Base-by-base conservation (phyloP, 257 asterid genomes). In the Ballota nigra region DNA sequence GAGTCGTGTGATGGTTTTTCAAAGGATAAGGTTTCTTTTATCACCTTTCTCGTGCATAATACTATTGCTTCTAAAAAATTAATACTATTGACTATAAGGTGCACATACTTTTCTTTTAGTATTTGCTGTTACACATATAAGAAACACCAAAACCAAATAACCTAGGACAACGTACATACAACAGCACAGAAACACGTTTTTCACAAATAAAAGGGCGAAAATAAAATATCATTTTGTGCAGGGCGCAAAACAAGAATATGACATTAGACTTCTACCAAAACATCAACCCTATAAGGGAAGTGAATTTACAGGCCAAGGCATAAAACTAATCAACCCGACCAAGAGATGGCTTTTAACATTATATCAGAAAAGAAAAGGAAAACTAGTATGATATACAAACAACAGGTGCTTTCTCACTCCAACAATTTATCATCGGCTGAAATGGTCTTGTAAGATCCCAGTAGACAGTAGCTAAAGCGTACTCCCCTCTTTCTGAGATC, bases 341-440 rank as follows among this genome's bases (percentile, higher is more conserved):
- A 70, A 70, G 28, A 61, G 29, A 59, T 47, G 55, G 16, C 33
- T 23, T 40, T 16, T 3, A 58, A 40, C 49, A 64, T 24, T 63
- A 63, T n/a, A 38, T 9, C n/a, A 22, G 43, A 36, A 36, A 36
- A 36, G 11, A 33, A 24, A 70, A 43, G 40, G 70, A 53, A 63
- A 63, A 62, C 41, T 62, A 36, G 59, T 53, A 55, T 62, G 76
- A 62, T 62, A 62, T 51, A 72, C 76, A 72, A 63, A 72, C 53
- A 61, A 47, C 77, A 63, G 20, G 63, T 51, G 76, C 76, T 38
- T 64, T 70, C 23, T 55, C 33, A 45, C n/a, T n/a, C n/a, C n/a
- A n/a, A 24, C 41, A 16, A 63, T 52, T 16, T 10, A 11, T 36
- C 58, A 34, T 9, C 53, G 11, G 60, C 16, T 56, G 15, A 57